Evolutionary conservation across 2,329 filamentous ascomycete genomes (phyloP), one percentile per base, ranked within the genome.

Genomic region (Clonostachys sp.): DNA sequence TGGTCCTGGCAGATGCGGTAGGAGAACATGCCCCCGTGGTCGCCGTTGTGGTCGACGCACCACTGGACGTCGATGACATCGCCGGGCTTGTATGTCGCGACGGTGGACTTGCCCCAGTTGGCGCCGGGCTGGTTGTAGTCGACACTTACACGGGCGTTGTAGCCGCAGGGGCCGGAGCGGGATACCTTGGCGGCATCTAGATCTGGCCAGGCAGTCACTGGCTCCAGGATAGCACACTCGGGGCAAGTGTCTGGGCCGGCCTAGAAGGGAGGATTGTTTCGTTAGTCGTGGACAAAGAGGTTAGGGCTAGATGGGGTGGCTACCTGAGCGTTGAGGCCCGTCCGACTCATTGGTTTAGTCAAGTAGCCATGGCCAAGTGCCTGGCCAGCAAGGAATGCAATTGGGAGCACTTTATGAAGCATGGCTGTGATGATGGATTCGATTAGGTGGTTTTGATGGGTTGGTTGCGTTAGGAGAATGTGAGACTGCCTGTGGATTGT

Each of bases 11-110:
- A 80, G 51, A 79, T 71, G 10, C 76, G 73, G 57, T 77, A 80
- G 53, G 60, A 68, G 59, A 78, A 80, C 75, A 79, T 79, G 58
- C 75, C 77, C 24, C 75, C 75, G 51, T 80, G 76, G 52, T 80
- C 75, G 0, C 77, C 77, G 52, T 79, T 80, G 59, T 77, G 61
- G 53, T 80, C 77, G 16, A 79, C 68, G 45, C 77, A 80, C 77
- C 77, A 80, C 55, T 77, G 62, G 0, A 79, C 75, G 20, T 75
- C 70, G 20, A 78, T 58, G 0, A 67, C 58, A 10, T 78, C 61
- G 0, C 75, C 76, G 0, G 70, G 60, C 0, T 59, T 58, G 57
- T 78, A 79, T 2, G 67, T 74, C 3, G 57, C 67, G 0, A 77
- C 71, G 0, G 67, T 59, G 0, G 60, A 46, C 10, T 57, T 62